Evolutionary conservation across 2,329 filamentous ascomycete species (phyloP), one percentile per base, ranked within the genome.

Genomic region (Ramichloridium luteum): DNA sequence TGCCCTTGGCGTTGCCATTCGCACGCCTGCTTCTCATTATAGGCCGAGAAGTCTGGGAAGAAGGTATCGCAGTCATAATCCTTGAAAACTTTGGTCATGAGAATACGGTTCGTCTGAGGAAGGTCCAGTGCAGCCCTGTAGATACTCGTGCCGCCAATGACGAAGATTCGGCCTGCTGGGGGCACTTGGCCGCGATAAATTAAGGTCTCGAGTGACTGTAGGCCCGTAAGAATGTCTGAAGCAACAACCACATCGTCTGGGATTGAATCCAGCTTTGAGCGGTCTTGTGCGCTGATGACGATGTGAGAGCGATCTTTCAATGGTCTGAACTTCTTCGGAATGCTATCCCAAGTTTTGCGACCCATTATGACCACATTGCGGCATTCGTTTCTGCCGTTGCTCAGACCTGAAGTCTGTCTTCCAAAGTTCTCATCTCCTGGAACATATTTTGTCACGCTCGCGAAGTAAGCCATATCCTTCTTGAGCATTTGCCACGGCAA

Each of bases 401-500:
- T 37, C 16, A 43, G 29, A 3, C 39, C 38, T n/a, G 30, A 31
- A 5, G 43, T 32, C 28, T 48, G 41, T 27, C 15, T 9, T 6
- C 17, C 16, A 3, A 6, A 4, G 10, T 39, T 34, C 13, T 40
- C 20, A 31, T 49, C 43, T 74, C 70, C 47, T 76, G 67, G 64
- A 0, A 72, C 54, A 11, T 77, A 73, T 47, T 81, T 84, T 3
- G 88, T 96, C 25, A 93, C 79, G 37, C 86, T 77, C 12, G 84
- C 80, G 56, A 98, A 98, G 57, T 93, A 96, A 23, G 76, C 75
- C 84, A 98, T 93, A 60, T 98, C 90, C 41, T 80, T 77, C 57
- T 77, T 82, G 18, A 96, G 70, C 26, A 80, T 79, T 0, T 79
- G 82, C 90, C 90, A 98, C 3, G 90, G 90, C 33, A 98, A 73